Evolutionary conservation across 78 protist genomes (phyloP).

Genomic region (Chrysochromulina tobinii): DNA sequence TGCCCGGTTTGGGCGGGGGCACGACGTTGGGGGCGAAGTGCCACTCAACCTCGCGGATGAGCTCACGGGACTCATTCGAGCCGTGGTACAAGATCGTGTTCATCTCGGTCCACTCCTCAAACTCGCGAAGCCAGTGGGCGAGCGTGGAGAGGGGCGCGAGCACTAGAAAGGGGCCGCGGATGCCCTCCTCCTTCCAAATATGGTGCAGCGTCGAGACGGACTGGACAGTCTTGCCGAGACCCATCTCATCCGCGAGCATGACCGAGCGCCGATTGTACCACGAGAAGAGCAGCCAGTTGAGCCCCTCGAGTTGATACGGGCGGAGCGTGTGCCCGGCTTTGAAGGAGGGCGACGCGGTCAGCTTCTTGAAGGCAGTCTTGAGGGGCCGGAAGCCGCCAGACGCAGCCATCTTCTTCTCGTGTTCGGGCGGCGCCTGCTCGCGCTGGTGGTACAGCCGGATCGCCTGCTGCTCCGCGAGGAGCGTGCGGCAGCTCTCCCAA

Average conservation of each 20-base stretch:
- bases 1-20: no score
- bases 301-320: slow-evolving; percentile 50
- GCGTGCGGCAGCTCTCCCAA: background rate
- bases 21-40: background rate
- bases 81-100: slow-evolving; percentile 43
- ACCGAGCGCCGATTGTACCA: slow-evolving; percentile 34
- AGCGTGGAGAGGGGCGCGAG: slow-evolving; percentile 45
- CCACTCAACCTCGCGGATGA: slow-evolving; percentile 57
- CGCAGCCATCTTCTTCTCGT: background rate
- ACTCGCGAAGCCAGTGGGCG: slow-evolving; percentile 49
- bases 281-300: slow-evolving; percentile 53
- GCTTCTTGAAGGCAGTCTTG: background rate
- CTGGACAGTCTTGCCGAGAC: slow-evolving; percentile 56
- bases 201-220: background rate
- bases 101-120: slow-evolving; percentile 41
- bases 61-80: background rate
- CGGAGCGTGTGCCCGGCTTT: slow-evolving; percentile 15
- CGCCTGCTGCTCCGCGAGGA: background rate
- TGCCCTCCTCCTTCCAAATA: background rate
- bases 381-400: background rate
- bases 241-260: slow-evolving; percentile 65
- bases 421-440: background rate
- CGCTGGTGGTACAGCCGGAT: background rate
- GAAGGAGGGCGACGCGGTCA: background rate
- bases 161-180: slow-evolving; percentile 55